Evolutionary conservation across 768 basidiomycete species (phyloP).

Genomic region (Russula brevipes): DNA sequence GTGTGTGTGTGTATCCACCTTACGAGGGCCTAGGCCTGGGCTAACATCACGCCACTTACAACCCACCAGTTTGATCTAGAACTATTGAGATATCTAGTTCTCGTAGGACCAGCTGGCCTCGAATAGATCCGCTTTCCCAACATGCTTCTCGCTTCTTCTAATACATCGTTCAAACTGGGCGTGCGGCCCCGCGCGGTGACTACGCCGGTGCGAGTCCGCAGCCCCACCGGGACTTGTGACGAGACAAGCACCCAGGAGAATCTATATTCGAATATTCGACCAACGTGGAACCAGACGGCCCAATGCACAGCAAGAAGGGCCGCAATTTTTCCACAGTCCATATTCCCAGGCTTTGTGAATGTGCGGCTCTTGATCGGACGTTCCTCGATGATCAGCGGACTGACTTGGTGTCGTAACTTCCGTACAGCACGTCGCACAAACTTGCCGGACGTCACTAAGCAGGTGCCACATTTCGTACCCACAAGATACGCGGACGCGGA

Average conservation of each 20-base stretch:
- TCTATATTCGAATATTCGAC: neutral
- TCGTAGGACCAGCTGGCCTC: neutral
- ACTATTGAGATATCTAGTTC: neutral
- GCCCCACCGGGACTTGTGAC: constrained; percentile 9
- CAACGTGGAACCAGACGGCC: neutral
- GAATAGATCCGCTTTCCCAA: neutral
- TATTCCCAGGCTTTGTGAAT: neutral
- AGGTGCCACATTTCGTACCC: neutral
- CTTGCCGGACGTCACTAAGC: neutral
- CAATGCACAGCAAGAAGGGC: neutral
- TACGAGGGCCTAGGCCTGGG: neutral
- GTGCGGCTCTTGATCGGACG: neutral
- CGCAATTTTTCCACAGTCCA: constrained; percentile 1
- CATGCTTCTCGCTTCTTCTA: neutral
- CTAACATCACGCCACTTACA: neutral
- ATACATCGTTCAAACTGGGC: neutral
- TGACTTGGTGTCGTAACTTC: neutral
- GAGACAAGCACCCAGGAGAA: neutral
- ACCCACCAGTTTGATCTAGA: neutral
- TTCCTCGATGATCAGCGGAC: neutral
- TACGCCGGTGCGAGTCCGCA: constrained; percentile 1
- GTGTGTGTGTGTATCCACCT: neutral
- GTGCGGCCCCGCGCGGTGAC: constrained; percentile 9
- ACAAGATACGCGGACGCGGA: neutral
- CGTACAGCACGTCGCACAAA: neutral